Conservation (phyloP, 352 stramenopile genomes). For the Globisporangium orthogonon region DNA sequence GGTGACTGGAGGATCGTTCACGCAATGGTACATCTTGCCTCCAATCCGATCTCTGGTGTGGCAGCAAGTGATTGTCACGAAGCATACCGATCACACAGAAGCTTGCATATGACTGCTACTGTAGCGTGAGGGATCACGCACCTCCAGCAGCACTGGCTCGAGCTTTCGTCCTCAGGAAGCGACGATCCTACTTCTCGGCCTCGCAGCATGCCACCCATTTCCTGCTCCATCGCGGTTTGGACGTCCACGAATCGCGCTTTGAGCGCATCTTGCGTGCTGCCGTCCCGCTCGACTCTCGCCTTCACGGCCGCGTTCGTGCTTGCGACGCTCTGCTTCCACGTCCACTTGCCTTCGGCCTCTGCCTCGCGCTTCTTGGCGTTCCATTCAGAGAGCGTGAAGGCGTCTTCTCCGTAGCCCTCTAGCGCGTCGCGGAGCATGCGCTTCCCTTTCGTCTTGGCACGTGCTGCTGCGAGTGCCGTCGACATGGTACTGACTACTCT, state of each 20-base stretch:
- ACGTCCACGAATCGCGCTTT: slow-evolving; percentile 31
- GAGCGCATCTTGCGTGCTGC: slow-evolving; percentile 16
- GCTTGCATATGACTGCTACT: no score
- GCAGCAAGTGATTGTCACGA: not conserved
- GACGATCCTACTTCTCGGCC: not conserved
- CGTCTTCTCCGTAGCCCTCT: slow-evolving; percentile 41
- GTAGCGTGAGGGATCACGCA: slow-evolving; percentile 1
- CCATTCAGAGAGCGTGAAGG: slow-evolving; percentile 43
- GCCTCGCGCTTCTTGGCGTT: slow-evolving; percentile 43
- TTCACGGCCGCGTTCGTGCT: slow-evolving; percentile 35
- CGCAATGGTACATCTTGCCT: slow-evolving; percentile 43
- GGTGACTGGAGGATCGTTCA: slow-evolving; percentile 19
- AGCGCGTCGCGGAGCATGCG: slow-evolving; percentile 55
- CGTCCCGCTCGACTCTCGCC: slow-evolving; percentile 26
- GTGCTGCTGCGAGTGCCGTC: slow-evolving; percentile 46
- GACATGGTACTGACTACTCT: slow-evolving; percentile 28
- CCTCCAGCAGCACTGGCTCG: slow-evolving; percentile 28
- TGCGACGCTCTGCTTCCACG: slow-evolving; percentile 31
- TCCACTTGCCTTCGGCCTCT: slow-evolving; percentile 28
- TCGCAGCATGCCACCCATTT: slow-evolving; percentile 17
- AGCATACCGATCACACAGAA: not conserved
- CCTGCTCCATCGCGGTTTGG: slow-evolving; percentile 24
- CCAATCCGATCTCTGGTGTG: slow-evolving; percentile 28
- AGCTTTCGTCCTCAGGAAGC: not conserved
- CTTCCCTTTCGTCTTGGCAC: slow-evolving; percentile 63